Conservation (phyloP, 768 basidiomycete species). For the Lactifluus piperatus region DNA sequence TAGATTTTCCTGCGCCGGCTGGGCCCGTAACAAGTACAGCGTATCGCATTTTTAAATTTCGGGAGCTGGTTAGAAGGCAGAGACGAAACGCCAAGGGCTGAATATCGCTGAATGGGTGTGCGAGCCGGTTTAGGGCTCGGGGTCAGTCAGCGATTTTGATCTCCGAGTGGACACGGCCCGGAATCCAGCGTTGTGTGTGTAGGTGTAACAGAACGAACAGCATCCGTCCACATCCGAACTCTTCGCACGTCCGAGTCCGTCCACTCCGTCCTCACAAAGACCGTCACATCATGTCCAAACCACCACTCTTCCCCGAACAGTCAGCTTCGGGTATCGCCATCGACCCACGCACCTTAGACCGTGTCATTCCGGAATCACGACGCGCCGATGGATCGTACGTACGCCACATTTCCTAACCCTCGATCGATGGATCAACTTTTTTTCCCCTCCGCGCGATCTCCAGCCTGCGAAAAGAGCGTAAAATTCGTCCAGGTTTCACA, state of each 20-base stretch:
- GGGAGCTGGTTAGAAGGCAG: background rate
- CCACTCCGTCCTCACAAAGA: no score
- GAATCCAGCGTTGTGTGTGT: no score
- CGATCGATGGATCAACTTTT: no score
- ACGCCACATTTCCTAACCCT: background rate
- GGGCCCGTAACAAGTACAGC: conserved; percentile 90
- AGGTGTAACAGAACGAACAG: no score
- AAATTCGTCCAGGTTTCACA: conserved; percentile 87
- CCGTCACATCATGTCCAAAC: conserved; percentile 26
- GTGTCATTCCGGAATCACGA: conserved; percentile 79
- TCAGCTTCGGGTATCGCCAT: conserved; percentile 71
- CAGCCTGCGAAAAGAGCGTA: conserved; percentile 81
- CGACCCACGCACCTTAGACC: conserved; percentile 78
- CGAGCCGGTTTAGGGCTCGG: background rate
- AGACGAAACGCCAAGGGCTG: background rate
- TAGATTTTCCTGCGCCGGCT: conserved; percentile 96
- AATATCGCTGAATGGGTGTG: background rate
- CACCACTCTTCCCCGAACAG: conserved; percentile 64
- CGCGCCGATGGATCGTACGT: conserved; percentile 81
- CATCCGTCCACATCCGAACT: background rate
- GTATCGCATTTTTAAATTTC: conserved; percentile 50
- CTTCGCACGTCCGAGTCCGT: background rate
- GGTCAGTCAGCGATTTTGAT: background rate
- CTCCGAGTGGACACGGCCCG: conserved; percentile 2
- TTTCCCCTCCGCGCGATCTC: background rate